These are phyloP conservation scores for Phialemoniopsis sp. DNA, from an alignment of 2,329 filamentous ascomycete species.

Conservation along the genomic window DNA sequence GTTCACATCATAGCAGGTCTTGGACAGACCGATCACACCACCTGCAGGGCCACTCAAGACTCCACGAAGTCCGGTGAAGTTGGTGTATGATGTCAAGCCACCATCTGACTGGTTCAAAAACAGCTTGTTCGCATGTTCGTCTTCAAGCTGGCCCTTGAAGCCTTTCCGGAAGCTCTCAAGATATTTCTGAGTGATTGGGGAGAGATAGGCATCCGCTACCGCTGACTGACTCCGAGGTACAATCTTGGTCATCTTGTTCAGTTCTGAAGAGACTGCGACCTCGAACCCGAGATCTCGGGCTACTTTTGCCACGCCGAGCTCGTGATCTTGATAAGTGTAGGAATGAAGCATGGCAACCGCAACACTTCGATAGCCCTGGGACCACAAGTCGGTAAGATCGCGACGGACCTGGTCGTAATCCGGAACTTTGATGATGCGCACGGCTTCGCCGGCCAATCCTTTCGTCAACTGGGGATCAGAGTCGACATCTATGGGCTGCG, in stretches of 20 bases:
- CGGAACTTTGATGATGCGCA: constrained; percentile 57
- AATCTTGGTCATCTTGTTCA: constrained; percentile 74
- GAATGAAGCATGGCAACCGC: constrained; percentile 69
- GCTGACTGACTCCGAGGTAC: constrained; percentile 66
- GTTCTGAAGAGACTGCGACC: constrained; percentile 61
- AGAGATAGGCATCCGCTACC: constrained; percentile 72
- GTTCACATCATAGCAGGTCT: constrained; percentile 64
- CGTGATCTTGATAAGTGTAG: constrained; percentile 66
- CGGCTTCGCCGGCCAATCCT: constrained; percentile 64
- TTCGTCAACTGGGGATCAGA: constrained; percentile 9
- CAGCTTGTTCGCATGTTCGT: constrained; percentile 48
- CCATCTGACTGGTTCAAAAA: constrained; percentile 49
- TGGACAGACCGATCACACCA: constrained; percentile 68
- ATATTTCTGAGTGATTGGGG: constrained; percentile 67
- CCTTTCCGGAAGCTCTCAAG: constrained; percentile 62
- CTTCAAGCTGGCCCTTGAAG: constrained; percentile 60
- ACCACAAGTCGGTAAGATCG: constrained; percentile 54
- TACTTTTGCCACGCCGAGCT: constrained; percentile 57
- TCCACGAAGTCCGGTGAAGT: constrained; percentile 35
- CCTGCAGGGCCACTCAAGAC: constrained; percentile 69
- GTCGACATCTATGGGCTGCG: constrained; percentile 37
- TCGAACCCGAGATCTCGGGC: constrained; percentile 67
- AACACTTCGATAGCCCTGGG: constrained; percentile 58
- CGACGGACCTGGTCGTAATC: constrained; percentile 43
- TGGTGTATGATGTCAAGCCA: constrained; percentile 12